A percentile compares a stretch with the other conserved stretches of the same genome.
phyloP scores from a whole-genome alignment of 139 green algal genomes.

The Tetradesmus lagerheimii region DNA sequence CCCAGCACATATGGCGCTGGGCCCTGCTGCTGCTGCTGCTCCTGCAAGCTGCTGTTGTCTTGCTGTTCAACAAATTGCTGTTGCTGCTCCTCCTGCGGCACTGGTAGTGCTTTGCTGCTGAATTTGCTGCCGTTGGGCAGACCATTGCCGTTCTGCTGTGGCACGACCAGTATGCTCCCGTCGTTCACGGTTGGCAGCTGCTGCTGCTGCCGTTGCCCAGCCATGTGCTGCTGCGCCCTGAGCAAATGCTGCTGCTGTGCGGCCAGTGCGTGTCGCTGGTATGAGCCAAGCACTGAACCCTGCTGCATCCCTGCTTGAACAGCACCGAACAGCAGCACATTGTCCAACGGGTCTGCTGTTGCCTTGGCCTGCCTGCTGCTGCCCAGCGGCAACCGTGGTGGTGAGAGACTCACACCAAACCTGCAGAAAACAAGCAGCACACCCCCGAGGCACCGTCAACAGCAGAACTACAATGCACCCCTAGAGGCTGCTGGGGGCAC shows the following conservation, averaged over 20 bases:
- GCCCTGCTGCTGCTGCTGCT: background rate
- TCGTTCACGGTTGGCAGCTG: background rate
- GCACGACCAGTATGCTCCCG: background rate
- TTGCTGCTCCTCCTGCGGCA: constrained; percentile 15
- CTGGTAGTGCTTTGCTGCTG: constrained; percentile 4
- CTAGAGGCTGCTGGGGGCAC: background rate
- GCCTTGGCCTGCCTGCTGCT: background rate
- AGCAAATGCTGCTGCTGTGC: constrained; percentile 15
- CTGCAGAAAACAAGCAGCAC: background rate
- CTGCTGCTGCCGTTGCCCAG: background rate
- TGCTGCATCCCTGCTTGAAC: background rate
- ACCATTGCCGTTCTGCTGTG: background rate
- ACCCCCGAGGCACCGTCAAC: background rate
- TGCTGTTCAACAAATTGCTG: background rate
- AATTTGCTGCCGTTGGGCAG: constrained; percentile 21
- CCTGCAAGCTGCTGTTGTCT: background rate
- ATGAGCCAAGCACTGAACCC: background rate
- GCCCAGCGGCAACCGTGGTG: background rate
- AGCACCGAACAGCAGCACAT: background rate
- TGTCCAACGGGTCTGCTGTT: constrained; percentile 4
- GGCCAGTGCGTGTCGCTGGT: background rate
- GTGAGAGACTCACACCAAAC: constrained; percentile 26
- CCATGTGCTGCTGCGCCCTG: background rate
- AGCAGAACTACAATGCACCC: background rate
- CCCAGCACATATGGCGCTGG: constrained; percentile 44